These are phyloP conservation scores for Cornus kousa DNA, from an alignment of 148 eudicot species.

Conservation along the genomic window DNA sequence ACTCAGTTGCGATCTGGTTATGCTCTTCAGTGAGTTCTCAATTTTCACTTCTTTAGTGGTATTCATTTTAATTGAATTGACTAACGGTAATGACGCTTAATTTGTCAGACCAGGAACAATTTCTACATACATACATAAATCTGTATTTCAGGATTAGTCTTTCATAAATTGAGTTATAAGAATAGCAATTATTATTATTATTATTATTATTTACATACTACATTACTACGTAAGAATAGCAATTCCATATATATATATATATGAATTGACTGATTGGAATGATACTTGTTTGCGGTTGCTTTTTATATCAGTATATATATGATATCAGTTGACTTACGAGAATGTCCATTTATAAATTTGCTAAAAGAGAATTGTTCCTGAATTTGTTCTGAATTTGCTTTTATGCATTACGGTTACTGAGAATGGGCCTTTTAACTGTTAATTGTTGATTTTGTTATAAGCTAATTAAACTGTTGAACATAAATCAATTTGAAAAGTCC, in stretches of 20 bases:
- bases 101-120: not conserved
- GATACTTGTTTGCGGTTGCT: not conserved
- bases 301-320: too few relatives aligned
- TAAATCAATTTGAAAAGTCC: not conserved
- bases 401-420: not conserved
- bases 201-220: too few relatives aligned
- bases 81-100: not conserved
- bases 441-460: not conserved
- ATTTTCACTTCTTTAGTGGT: not conserved
- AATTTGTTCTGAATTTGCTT: not conserved
- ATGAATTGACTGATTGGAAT: too few relatives aligned
- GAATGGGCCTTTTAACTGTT: not conserved
- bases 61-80: not conserved
- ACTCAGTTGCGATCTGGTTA: slow-evolving; percentile 48
- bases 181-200: too few relatives aligned
- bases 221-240: too few relatives aligned
- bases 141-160: not conserved
- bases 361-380: not conserved
- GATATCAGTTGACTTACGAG: not conserved
- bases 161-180: not conserved
- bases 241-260: too few relatives aligned
- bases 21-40: slow-evolving; percentile 35
- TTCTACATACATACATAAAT: too few relatives aligned
- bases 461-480: not conserved
- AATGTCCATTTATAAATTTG: not conserved